Conservation (phyloP, 2,329 filamentous ascomycete species). For the Hirsutella minnesotensis region DNA sequence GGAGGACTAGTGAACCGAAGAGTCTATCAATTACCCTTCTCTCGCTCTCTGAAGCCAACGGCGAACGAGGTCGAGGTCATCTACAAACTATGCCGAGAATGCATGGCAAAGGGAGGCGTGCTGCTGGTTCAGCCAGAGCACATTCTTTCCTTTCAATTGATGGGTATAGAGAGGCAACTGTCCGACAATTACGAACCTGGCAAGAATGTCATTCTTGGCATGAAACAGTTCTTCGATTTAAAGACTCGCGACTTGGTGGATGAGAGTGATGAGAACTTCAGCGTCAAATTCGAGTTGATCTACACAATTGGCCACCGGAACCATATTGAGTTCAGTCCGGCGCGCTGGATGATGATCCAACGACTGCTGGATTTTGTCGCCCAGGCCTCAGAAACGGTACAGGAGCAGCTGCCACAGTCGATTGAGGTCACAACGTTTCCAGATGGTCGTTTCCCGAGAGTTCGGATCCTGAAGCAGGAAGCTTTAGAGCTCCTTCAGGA, state of each 20-base stretch:
- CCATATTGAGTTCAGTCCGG: constrained; percentile 35
- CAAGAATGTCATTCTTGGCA: no score
- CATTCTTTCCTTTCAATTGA: constrained; percentile 49
- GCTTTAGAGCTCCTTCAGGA: background rate
- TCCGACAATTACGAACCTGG: no score
- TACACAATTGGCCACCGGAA: constrained; percentile 45
- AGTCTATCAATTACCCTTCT: constrained; percentile 48
- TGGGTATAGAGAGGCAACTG: constrained; percentile 41
- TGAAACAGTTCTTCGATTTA: constrained; percentile 33
- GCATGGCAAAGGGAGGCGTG: constrained; percentile 38
- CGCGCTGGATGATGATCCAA: constrained; percentile 44
- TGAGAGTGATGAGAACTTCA: constrained; percentile 51
- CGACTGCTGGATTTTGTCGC: constrained; percentile 33
- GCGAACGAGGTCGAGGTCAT: constrained; percentile 17
- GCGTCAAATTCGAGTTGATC: constrained; percentile 44
- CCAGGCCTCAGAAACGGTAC: constrained; percentile 15
- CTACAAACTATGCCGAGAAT: constrained; percentile 24
- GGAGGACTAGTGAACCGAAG: constrained; percentile 42
- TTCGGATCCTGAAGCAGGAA: constrained; percentile 15
- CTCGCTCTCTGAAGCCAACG: constrained; percentile 27
- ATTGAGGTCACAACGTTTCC: constrained; percentile 25
- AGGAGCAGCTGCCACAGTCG: constrained; percentile 17
- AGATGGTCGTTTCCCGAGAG: constrained; percentile 29
- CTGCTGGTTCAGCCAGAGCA: constrained; percentile 53
- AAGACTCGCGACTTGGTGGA: constrained; percentile 51